phyloP scores from a whole-genome alignment of 2,329 filamentous ascomycete species.

The Calonectria pseudoturangicola region DNA sequence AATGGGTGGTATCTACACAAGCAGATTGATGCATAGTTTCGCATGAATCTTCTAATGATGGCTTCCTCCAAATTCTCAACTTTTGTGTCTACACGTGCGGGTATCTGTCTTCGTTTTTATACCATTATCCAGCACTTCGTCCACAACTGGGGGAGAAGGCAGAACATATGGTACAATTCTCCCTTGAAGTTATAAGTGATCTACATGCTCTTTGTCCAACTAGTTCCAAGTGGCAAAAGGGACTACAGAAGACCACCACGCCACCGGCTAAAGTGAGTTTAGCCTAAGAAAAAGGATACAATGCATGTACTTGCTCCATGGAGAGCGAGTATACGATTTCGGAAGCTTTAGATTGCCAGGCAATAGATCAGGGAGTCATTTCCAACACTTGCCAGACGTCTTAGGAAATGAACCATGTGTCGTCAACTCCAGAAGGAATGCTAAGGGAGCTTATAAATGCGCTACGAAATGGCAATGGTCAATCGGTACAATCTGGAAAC shows the following conservation, averaged over 20 bases:
- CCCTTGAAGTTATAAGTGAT: conserved; percentile 50
- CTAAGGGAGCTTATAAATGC: conserved; percentile 41
- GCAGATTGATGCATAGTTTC: conserved; percentile 59
- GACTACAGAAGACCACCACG: conserved; percentile 47
- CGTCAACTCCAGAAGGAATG: conserved; percentile 35
- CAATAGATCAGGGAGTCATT: neutral
- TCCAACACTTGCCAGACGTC: conserved; percentile 3
- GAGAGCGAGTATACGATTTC: neutral
- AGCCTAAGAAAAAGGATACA: neutral
- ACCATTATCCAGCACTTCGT: conserved; percentile 56
- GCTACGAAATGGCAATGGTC: conserved; percentile 30
- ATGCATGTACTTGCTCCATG: neutral
- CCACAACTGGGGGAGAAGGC: conserved; percentile 50
- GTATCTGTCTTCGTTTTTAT: conserved; percentile 59
- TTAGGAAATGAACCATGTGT: conserved; percentile 19
- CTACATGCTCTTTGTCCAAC: conserved; percentile 54
- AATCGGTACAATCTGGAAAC: conserved; percentile 30
- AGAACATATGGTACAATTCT: conserved; percentile 52
- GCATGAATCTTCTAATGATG: conserved; percentile 55
- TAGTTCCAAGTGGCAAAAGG: conserved; percentile 48
- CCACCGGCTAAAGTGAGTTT: conserved; percentile 39
- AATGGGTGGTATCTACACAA: conserved; percentile 61
- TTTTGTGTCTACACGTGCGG: conserved; percentile 65
- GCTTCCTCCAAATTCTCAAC: conserved; percentile 60
- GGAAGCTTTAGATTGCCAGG: neutral